phyloP scores from a whole-genome alignment of 768 basidiomycete species.

The Tylopilus subfusipes region DNA sequence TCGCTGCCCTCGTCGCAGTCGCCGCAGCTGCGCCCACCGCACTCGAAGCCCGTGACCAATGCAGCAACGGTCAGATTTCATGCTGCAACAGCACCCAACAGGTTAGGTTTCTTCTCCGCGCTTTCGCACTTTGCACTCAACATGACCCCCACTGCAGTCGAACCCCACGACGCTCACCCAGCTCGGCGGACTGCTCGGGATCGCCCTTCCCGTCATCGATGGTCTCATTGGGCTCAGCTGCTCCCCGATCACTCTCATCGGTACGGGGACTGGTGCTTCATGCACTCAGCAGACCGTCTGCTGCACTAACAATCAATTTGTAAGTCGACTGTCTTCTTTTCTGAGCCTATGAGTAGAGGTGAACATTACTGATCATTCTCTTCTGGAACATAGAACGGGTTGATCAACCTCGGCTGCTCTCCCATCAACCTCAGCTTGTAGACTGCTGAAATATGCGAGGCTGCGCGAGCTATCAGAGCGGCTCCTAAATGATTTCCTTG shows the following conservation, averaged over 20 bases:
- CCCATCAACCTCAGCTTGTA: slow-evolving; percentile 2
- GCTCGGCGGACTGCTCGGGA: not conserved
- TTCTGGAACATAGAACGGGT: not conserved
- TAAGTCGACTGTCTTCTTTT: not conserved
- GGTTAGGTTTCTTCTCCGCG: not conserved
- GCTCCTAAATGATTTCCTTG: not conserved
- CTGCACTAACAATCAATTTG: slow-evolving; percentile 9
- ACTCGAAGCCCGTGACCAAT: slow-evolving; percentile 2
- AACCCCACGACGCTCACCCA: not conserved
- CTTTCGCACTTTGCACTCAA: not conserved
- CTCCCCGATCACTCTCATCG: not conserved
- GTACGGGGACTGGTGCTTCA: not conserved
- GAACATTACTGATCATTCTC: not conserved
- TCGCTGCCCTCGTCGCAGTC: slow-evolving; percentile 8
- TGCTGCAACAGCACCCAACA: slow-evolving; percentile 4
- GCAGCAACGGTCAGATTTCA: slow-evolving; percentile 2
- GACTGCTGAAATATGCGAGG: not conserved
- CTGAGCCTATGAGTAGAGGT: not conserved
- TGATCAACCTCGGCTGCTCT: slow-evolving; percentile 13
- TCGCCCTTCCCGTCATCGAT: not conserved
- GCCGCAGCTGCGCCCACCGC: slow-evolving; percentile 6
- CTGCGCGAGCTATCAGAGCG: not conserved
- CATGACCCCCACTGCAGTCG: not conserved
- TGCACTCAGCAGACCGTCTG: slow-evolving; percentile 9
- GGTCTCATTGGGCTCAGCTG: slow-evolving; percentile 9